Percentiles rank a stretch among this genome's conserved stretches.
phyloP scores from a whole-genome alignment of 2,329 filamentous ascomycete genomes.

The Cercospora zeae-maydis region DNA sequence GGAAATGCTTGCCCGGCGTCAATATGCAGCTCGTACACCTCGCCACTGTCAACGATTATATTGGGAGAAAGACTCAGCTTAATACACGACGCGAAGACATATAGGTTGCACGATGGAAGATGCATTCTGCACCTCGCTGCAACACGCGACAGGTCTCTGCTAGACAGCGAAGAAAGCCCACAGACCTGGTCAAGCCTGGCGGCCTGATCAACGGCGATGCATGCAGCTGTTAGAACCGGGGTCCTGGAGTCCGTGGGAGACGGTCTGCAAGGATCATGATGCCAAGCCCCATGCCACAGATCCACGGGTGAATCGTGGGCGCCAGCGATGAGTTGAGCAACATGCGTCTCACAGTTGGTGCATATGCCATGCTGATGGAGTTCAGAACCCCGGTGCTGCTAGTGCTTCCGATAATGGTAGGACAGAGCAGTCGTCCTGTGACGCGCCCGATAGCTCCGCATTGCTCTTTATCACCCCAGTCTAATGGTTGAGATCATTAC shows the following conservation, averaged over 20 bases:
- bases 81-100: not conserved
- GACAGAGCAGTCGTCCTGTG: slow-evolving; percentile 6
- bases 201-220: not conserved
- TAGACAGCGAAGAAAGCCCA: slow-evolving; percentile 3
- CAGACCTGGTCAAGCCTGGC: not conserved
- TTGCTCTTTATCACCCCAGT: not conserved
- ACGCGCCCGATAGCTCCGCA: not conserved
- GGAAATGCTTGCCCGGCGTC: slow-evolving; percentile 6
- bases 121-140: not conserved
- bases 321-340: slow-evolving; percentile 9
- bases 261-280: not conserved
- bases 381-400: not conserved
- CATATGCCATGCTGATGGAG: slow-evolving; percentile 4
- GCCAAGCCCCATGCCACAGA: not conserved
- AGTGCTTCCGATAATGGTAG: slow-evolving; percentile 3
- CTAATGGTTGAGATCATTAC: not conserved
- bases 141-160: not conserved
- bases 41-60: no score
- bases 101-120: not conserved
- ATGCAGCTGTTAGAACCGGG: not conserved
- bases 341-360: slow-evolving; percentile 1
- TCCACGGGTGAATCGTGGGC: slow-evolving; percentile 5
- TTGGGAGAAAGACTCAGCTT: no score
- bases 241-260: not conserved
- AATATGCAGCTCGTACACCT: no score